phyloP scores from a whole-genome alignment of 495 filamentous ascomycete genomes.

The Pseudevernia furfuracea region DNA sequence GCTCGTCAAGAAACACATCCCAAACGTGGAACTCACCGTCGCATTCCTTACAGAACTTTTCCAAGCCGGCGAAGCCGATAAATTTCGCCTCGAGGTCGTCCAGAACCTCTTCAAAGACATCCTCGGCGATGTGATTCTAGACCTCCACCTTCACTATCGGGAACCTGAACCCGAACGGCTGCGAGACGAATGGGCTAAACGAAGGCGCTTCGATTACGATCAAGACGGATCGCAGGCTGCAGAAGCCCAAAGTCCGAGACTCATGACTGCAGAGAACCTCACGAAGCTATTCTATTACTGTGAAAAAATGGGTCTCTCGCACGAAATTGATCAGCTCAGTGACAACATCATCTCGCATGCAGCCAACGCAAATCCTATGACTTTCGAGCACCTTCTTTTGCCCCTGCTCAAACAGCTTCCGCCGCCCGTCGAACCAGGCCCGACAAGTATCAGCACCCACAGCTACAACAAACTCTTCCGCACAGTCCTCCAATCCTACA shows the following conservation, averaged over 20 bases:
- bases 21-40: background rate
- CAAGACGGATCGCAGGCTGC: background rate
- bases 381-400: constrained; percentile 4
- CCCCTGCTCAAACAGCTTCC: constrained; percentile 2
- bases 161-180: background rate
- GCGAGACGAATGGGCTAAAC: background rate
- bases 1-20: constrained; percentile 8
- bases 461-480: background rate
- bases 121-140: constrained; percentile 2
- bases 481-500: background rate
- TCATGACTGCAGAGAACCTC: background rate
- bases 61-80: background rate
- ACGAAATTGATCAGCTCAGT: background rate
- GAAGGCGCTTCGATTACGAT: background rate
- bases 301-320: background rate
- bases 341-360: background rate
- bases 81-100: background rate
- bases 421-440: background rate
- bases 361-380: background rate
- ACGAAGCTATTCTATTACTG: background rate
- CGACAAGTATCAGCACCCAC: background rate
- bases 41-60: constrained; percentile 1
- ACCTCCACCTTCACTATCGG: background rate
- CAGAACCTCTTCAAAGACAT: background rate
- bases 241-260: background rate